A percentile compares a stretch with the other conserved stretches of the same genome.
Evolutionary conservation across 306 rosid genomes (phyloP).

Genomic region (Acacia confusa): DNA sequence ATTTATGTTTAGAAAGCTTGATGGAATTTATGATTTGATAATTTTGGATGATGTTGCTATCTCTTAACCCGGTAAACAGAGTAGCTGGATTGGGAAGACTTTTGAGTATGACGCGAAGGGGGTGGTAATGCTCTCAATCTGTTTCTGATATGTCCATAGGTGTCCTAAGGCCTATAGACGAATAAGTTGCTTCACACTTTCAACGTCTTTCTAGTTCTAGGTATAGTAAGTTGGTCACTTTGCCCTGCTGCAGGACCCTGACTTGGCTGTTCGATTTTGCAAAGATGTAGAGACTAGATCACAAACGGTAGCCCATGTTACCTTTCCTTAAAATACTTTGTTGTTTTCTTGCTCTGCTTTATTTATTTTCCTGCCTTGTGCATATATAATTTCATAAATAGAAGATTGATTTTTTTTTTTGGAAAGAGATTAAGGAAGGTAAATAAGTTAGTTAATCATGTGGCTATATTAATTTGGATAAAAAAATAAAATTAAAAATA

Average conservation of each 20-base stretch:
- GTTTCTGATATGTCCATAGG: conserved; percentile 5
- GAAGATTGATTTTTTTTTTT: too few species aligned
- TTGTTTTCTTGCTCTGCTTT: conserved; percentile 12
- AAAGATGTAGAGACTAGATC: conserved; percentile 94
- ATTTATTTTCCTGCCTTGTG: background rate
- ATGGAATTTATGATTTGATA: background rate
- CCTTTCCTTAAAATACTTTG: conserved; percentile 36
- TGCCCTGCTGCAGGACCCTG: conserved; percentile 61
- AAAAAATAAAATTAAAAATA: too few species aligned
- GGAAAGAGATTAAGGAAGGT: too few species aligned
- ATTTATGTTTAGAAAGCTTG: background rate
- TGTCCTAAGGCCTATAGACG: background rate
- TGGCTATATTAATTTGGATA: too few species aligned
- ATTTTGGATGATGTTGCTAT: conserved; percentile 17
- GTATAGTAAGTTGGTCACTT: conserved; percentile 31
- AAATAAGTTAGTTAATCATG: too few species aligned
- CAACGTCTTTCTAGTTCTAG: conserved; percentile 11
- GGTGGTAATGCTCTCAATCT: conserved; percentile 52
- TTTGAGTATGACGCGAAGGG: conserved; percentile 70
- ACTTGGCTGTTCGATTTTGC: conserved; percentile 79
- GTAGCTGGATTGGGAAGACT: conserved; percentile 68
- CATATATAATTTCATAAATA: background rate
- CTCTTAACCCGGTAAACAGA: conserved; percentile 61
- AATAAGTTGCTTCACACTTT: conserved; percentile 11
- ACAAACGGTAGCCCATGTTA: conserved; percentile 62